Evolutionary conservation across 1,284 basidiomycete genomes (phyloP).

Genomic region (Pseudozyma sp.): DNA sequence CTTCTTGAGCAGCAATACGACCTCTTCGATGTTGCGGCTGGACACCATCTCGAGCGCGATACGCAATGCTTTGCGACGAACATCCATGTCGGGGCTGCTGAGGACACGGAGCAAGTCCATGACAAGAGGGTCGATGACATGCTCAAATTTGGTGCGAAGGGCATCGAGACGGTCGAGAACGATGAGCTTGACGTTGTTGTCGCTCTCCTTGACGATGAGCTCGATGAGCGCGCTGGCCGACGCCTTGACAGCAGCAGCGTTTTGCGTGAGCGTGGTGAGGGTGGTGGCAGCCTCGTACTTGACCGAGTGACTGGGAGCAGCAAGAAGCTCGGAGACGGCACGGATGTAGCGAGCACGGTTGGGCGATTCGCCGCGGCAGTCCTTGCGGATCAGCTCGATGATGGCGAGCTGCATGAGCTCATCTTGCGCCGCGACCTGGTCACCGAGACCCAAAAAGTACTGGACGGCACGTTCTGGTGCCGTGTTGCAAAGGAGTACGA

Average conservation of each 20-base stretch:
- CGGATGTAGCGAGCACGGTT: slow-evolving; percentile 83
- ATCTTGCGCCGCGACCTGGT: slow-evolving; percentile 85
- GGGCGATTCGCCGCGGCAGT: slow-evolving; percentile 82
- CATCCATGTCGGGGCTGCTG: slow-evolving; percentile 94
- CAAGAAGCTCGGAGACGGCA: slow-evolving; percentile 93
- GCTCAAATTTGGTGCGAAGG: slow-evolving; percentile 87
- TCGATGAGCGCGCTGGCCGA: slow-evolving; percentile 90
- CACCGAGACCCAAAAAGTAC: slow-evolving; percentile 86
- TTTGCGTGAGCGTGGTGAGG: slow-evolving; percentile 92
- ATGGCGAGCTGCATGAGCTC: slow-evolving; percentile 95
- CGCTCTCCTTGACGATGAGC: slow-evolving; percentile 92
- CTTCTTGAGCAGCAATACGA: slow-evolving; percentile 96
- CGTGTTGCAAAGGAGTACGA: slow-evolving; percentile 90
- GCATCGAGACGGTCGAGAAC: slow-evolving; percentile 91
- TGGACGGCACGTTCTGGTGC: slow-evolving; percentile 91
- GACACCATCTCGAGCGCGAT: slow-evolving; percentile 95
- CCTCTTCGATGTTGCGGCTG: slow-evolving; percentile 96
- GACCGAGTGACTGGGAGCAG: slow-evolving; percentile 89
- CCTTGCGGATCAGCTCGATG: slow-evolving; percentile 92
- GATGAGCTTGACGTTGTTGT: slow-evolving; percentile 99
- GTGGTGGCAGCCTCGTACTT: slow-evolving; percentile 98
- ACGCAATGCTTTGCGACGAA: slow-evolving; percentile 88
- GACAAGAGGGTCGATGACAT: slow-evolving; percentile 89
- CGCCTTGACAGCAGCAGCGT: slow-evolving; percentile 95
- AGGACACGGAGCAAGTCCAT: slow-evolving; percentile 96